A percentile compares a stretch with the other conserved stretches of the same genome.
Evolutionary conservation across 2,329 filamentous ascomycete genomes (phyloP).

Genomic region (Myriosclerotinia curreyana): DNA sequence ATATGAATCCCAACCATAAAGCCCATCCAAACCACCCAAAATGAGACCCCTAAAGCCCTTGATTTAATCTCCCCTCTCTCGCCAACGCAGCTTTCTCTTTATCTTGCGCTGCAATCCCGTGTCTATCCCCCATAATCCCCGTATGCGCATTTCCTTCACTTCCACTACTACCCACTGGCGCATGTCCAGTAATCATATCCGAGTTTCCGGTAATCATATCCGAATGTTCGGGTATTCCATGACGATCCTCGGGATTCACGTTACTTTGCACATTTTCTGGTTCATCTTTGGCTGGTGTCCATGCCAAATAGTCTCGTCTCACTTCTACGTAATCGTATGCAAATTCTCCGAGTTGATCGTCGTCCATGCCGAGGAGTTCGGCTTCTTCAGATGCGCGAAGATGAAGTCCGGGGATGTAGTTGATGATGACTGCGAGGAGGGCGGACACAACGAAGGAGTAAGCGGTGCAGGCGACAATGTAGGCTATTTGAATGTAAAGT

Average conservation of each 20-base stretch:
- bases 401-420: conserved; percentile 72
- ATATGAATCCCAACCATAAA: not conserved
- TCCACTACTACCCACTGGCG: not conserved
- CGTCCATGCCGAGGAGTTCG: conserved; percentile 83
- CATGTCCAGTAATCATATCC: conserved; percentile 8
- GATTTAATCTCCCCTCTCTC: not conserved
- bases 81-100: conserved; percentile 32
- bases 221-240: conserved; percentile 69
- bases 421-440: conserved; percentile 69
- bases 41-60: not conserved
- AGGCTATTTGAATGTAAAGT: conserved; percentile 77
- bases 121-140: conserved; percentile 50
- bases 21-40: not conserved
- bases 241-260: conserved; percentile 60
- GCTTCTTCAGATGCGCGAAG: conserved; percentile 78
- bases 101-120: conserved; percentile 50
- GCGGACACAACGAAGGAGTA: conserved; percentile 75
- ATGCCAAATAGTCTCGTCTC: conserved; percentile 81
- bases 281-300: conserved; percentile 72
- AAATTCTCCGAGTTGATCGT: conserved; percentile 86
- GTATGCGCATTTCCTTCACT: conserved; percentile 39
- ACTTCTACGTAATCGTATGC: conserved; percentile 90
- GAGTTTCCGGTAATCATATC: conserved; percentile 56
- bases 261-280: conserved; percentile 53
- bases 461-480: conserved; percentile 61